Conservation (phyloP, 208 protist species). For the Phytomonas serpens region DNA sequence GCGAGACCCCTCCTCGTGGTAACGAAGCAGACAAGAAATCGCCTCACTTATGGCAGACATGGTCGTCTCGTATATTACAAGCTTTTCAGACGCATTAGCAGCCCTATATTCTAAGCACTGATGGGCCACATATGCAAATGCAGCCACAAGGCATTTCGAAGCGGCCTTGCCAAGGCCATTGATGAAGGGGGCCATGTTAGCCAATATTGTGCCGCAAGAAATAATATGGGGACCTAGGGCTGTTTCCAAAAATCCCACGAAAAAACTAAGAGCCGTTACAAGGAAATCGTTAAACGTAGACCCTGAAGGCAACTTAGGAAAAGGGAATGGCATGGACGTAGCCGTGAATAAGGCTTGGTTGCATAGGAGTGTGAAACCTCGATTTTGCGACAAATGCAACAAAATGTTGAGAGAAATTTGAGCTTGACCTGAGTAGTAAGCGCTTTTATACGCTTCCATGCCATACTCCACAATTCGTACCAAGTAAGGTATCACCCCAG, state of each 20-base stretch:
- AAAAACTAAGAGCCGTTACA: conserved; percentile 51
- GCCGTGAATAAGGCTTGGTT: conserved; percentile 61
- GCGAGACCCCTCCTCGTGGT: conserved; percentile 41
- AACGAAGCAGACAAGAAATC: conserved; percentile 66
- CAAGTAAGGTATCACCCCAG: conserved; percentile 45
- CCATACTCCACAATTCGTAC: conserved; percentile 72
- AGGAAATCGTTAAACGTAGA: conserved; percentile 78
- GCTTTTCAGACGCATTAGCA: background rate
- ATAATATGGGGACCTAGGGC: conserved; percentile 36
- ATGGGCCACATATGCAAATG: conserved; percentile 36
- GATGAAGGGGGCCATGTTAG: conserved; percentile 86
- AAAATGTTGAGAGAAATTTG: conserved; percentile 83
- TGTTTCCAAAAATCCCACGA: conserved; percentile 42
- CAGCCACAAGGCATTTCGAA: conserved; percentile 38
- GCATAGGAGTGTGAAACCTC: conserved; percentile 68
- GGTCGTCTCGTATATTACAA: conserved; percentile 18
- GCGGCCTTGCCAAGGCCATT: conserved; percentile 28
- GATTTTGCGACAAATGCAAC: conserved; percentile 52
- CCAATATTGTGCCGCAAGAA: conserved; percentile 64
- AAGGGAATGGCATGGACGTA: conserved; percentile 49
- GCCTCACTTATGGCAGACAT: conserved; percentile 65
- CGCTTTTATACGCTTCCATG: conserved; percentile 39
- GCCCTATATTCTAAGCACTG: background rate
- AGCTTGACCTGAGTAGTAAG: conserved; percentile 33
- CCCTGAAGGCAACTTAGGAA: conserved; percentile 18